These are phyloP conservation scores for Coprinopsis sp. DNA, from an alignment of 768 basidiomycete species.

Conservation along the genomic window DNA sequence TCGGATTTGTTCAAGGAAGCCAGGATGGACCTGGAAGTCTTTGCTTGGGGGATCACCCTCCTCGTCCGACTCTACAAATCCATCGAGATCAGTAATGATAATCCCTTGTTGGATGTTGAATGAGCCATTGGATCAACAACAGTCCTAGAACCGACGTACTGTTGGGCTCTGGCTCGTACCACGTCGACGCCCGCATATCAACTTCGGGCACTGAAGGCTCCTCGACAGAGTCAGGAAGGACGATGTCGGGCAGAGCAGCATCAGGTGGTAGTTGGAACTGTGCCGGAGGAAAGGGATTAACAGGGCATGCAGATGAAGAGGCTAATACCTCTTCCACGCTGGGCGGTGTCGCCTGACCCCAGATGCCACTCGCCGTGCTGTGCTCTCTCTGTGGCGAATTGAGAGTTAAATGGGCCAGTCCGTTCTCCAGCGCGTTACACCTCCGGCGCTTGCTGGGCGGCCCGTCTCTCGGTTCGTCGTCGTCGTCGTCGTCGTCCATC, in stretches of 20 bases:
- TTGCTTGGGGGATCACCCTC: constrained; percentile 19
- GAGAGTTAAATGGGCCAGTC: constrained; percentile 49
- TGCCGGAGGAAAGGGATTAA: not conserved
- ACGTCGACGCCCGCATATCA: constrained; percentile 58
- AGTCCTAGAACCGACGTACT: constrained; percentile 38
- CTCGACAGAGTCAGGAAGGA: constrained; percentile 32
- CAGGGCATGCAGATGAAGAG: not conserved
- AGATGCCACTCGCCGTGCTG: constrained; percentile 9
- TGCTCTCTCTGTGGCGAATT: constrained; percentile 12
- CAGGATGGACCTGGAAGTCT: constrained; percentile 37
- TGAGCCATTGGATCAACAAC: constrained; percentile 1
- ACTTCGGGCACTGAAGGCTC: constrained; percentile 45
- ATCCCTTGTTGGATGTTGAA: constrained; percentile 41
- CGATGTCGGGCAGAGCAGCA: not conserved
- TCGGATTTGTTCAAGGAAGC: constrained; percentile 42
- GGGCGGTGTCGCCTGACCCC: too few relatives aligned
- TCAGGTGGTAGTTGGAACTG: not conserved
- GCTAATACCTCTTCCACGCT: not conserved
- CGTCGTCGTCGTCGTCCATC: constrained; percentile 11
- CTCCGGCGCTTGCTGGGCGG: constrained; percentile 44
- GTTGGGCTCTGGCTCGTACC: constrained; percentile 69
- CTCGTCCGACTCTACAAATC: constrained; percentile 40
- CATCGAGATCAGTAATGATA: constrained; percentile 56
- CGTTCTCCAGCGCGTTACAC: constrained; percentile 48
- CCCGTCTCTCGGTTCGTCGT: constrained; percentile 13